A percentile compares a stretch with the other conserved stretches of the same genome.
phyloP scores from a whole-genome alignment of 2,329 filamentous ascomycete species.

The Aspergillus japonicus region DNA sequence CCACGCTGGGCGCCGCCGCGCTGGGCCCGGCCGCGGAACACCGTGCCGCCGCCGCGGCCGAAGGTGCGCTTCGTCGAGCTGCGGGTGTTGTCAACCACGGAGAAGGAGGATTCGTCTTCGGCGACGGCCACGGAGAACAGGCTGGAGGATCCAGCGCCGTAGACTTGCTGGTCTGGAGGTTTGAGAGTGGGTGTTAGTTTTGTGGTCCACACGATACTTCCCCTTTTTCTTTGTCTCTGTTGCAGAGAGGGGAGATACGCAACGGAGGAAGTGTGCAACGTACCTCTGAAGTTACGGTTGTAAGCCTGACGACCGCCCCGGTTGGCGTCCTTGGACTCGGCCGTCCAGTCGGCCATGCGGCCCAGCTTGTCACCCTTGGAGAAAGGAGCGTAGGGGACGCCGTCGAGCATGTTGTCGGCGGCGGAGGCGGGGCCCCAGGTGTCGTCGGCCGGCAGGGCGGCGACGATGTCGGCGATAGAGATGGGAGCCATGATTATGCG shows the following conservation, averaged over 20 bases:
- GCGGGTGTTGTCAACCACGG: slow-evolving; percentile 91
- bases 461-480: slow-evolving; percentile 65
- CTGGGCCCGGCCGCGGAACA: slow-evolving; percentile 76
- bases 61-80: slow-evolving; percentile 82
- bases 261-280: slow-evolving; percentile 14
- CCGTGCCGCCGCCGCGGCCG: slow-evolving; percentile 79
- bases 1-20: slow-evolving; percentile 76
- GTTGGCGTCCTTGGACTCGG: slow-evolving; percentile 73
- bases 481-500: slow-evolving; percentile 49
- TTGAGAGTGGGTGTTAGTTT: background rate
- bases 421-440: slow-evolving; percentile 86
- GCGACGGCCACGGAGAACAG: slow-evolving; percentile 87
- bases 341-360: slow-evolving; percentile 98
- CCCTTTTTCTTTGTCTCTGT: too few species aligned
- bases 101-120: slow-evolving; percentile 97
- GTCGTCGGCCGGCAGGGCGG: slow-evolving; percentile 70
- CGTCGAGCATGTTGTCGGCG: slow-evolving; percentile 83
- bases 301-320: slow-evolving; percentile 83
- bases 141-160: slow-evolving; percentile 82
- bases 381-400: slow-evolving; percentile 95
- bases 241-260: too few species aligned
- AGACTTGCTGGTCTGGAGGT: slow-evolving; percentile 85
- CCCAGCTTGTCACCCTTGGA: slow-evolving; percentile 98
- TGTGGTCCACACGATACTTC: background rate
- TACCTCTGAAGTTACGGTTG: slow-evolving; percentile 90